phyloP scores from a whole-genome alignment of 148 eudicot species.

The Linanthus parryae region DNA sequence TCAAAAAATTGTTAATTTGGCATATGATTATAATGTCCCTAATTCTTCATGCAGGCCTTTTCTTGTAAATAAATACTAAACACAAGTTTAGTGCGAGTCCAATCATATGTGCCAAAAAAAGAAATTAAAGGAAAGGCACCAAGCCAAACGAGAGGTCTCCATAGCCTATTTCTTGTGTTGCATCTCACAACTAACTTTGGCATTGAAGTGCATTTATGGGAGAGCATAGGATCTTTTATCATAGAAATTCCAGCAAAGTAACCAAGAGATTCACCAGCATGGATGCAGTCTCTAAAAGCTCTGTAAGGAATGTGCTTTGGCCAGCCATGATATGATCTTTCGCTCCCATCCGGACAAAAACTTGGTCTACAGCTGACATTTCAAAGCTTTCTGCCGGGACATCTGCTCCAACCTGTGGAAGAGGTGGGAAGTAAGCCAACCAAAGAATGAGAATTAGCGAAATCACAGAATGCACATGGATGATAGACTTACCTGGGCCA shows the following conservation, averaged over 20 bases:
- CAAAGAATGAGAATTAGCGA: not conserved
- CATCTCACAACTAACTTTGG: no score
- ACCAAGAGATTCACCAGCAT: constrained; percentile 68
- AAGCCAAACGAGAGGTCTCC: no score
- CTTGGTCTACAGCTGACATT: constrained; percentile 78
- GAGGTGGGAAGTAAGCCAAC: constrained; percentile 7
- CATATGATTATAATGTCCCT: no score
- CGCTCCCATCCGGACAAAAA: constrained; percentile 99
- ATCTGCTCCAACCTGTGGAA: constrained; percentile 77
- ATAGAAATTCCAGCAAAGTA: not conserved
- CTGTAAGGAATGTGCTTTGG: constrained; percentile 94
- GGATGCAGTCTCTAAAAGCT: constrained; percentile 92
- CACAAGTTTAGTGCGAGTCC: no score
- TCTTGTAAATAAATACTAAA: no score
- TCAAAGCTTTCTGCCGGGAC: constrained; percentile 85
- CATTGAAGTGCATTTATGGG: no score
- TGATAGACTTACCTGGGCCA: constrained; percentile 74
- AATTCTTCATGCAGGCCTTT: no score
- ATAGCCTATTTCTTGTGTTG: no score
- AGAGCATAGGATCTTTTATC: no score
- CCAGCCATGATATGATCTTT: constrained; percentile 99
- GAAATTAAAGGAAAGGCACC: no score
- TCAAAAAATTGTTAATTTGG: no score
- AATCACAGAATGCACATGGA: not conserved
- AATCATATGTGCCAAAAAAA: no score